Conservation (phyloP, 2,329 filamentous ascomycete genomes). For the Trichoderma gracile region DNA sequence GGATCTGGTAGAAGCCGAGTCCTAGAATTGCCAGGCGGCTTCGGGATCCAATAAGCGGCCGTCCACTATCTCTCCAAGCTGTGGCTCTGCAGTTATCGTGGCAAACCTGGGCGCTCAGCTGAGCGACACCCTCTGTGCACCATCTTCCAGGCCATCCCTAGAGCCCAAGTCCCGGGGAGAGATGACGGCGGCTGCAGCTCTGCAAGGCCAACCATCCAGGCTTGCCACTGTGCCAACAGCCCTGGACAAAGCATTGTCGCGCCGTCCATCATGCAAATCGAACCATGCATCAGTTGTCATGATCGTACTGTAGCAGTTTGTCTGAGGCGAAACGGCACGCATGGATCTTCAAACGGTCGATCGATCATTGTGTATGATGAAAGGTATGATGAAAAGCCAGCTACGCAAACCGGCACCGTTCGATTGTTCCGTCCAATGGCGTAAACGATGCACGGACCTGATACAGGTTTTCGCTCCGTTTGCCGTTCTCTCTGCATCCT, state of each 20-base stretch:
- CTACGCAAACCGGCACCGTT: too few species aligned
- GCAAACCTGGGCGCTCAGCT: constrained; percentile 21
- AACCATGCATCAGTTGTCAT: not conserved
- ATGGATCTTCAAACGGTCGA: constrained; percentile 20
- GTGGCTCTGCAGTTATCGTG: constrained; percentile 22
- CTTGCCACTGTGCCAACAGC: not conserved
- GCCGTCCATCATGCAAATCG: not conserved
- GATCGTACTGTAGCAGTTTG: not conserved
- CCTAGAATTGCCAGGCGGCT: constrained; percentile 14
- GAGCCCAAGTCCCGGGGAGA: not conserved
- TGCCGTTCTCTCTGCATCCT: not conserved
- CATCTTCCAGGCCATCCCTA: not conserved
- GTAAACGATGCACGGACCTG: not conserved
- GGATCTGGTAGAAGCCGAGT: constrained; percentile 15
- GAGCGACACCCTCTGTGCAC: constrained; percentile 20
- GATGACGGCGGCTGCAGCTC: constrained; percentile 15
- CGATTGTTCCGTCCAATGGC: not conserved
- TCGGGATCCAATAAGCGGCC: constrained; percentile 18
- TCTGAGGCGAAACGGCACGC: constrained; percentile 20
- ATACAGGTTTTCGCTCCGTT: not conserved
- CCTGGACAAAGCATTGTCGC: not conserved
- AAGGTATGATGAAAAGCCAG: not conserved
- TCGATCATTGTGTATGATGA: constrained; percentile 2
- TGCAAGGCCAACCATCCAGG: not conserved
- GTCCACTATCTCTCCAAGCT: constrained; percentile 1